Conservation (phyloP, 176 grass and related monocot species). For the Aegilops bicornis region DNA sequence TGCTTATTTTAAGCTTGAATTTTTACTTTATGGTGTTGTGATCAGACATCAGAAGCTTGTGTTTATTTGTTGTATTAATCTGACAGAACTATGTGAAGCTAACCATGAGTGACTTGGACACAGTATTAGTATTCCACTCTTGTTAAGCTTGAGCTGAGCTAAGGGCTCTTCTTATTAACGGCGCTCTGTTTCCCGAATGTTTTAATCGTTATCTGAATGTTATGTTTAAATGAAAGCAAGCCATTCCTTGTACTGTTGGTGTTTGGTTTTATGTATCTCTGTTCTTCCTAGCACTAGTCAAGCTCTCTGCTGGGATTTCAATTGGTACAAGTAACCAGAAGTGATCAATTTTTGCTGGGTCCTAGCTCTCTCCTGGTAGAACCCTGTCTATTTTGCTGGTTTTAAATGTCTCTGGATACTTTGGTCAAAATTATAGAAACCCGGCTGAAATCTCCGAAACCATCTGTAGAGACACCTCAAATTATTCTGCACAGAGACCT, state of each 20-base stretch:
- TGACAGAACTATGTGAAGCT: not conserved
- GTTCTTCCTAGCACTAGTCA: not conserved
- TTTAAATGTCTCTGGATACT: not conserved
- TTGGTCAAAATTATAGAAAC: not conserved
- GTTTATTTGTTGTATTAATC: not conserved
- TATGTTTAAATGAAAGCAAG: not conserved
- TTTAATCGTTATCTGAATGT: not conserved
- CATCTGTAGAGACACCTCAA: not conserved
- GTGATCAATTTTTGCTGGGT: not conserved
- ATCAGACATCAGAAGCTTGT: not conserved
- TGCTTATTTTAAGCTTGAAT: not conserved
- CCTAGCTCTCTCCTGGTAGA: not conserved
- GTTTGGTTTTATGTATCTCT: slow-evolving; percentile 5
- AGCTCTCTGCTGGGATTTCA: not conserved
- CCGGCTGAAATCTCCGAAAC: not conserved
- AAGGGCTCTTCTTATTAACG: not conserved
- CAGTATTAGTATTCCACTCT: not conserved
- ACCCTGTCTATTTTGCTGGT: not conserved
- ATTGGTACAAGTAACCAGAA: not conserved
- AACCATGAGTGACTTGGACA: not conserved
- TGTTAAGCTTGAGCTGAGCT: not conserved
- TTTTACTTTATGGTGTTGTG: not conserved
- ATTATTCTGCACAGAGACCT: not conserved
- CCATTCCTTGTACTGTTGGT: not conserved
- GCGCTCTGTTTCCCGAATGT: not conserved